These are phyloP conservation scores for Leccinum colubrinum DNA, from an alignment of 1,284 basidiomycete species.

Conservation along the genomic window DNA sequence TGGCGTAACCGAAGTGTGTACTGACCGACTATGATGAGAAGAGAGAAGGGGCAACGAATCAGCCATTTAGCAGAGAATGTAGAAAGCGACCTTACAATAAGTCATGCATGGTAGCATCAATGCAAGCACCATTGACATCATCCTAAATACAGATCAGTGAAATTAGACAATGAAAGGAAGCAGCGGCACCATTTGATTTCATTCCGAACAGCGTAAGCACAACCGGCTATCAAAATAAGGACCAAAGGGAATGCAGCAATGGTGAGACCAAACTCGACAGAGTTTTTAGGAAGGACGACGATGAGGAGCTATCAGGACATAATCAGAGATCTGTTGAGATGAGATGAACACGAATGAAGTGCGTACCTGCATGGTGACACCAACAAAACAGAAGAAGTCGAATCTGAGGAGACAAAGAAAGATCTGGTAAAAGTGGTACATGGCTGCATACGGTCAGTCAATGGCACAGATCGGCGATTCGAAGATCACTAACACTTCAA, in stretches of 20 bases:
- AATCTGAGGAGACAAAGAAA: conserved; percentile 85
- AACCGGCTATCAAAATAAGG: conserved; percentile 63
- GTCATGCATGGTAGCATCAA: conserved; percentile 74
- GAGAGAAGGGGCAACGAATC: conserved; percentile 1
- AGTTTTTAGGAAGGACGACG: conserved; percentile 59
- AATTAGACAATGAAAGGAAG: not conserved
- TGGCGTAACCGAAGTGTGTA: not conserved
- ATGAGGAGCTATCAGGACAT: conserved; percentile 57
- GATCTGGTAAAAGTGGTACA: conserved; percentile 84
- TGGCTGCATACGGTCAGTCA: conserved; percentile 43
- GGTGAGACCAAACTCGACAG: conserved; percentile 77
- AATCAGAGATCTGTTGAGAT: not conserved
- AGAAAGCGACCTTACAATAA: conserved; percentile 54
- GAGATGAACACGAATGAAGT: not conserved
- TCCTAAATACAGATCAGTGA: conserved; percentile 31
- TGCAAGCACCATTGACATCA: conserved; percentile 66
- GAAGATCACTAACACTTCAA: conserved; percentile 62
- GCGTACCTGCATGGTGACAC: conserved; percentile 81
- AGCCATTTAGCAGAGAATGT: conserved; percentile 14
- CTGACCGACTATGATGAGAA: conserved; percentile 39
- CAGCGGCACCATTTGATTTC: conserved; percentile 73
- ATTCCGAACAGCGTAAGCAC: conserved; percentile 67
- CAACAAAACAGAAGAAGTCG: conserved; percentile 82
- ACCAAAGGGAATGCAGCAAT: conserved; percentile 80
- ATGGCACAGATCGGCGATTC: not conserved